Base-by-base conservation (phyloP, 1,284 basidiomycete species). In the Schizophyllum commune region DNA sequence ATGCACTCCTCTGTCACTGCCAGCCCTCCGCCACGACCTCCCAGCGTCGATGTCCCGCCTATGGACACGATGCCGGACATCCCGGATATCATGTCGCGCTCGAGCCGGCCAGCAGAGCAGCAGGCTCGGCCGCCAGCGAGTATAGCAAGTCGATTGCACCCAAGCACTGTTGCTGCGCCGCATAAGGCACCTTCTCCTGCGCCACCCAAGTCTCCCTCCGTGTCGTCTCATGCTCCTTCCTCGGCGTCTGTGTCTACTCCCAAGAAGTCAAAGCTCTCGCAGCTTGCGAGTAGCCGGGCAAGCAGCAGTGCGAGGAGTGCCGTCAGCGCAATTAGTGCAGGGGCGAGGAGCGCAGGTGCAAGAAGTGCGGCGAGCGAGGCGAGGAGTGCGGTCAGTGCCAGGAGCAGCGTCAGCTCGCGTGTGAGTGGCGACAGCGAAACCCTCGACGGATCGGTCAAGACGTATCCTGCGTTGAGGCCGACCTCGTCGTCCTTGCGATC, bases 391-490 rank as follows among this genome's bases (percentile, higher is more conserved):
- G 13, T 13, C 39, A 11, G 77, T 21, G 78, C 77, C 62, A 73
- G 68, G 34, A 66, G 67, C 39, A 76, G 74, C 59, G 72, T 77
- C 68, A 81, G 78, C 65, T 83, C 83, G 32, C 71, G 77, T 32
- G 74, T 79, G 6, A 79, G 76, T n/a, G 75, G 77, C 52, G 79
- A 76, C n/a, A 73, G 77, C 52, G 79, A 76, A 19, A 73, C 80
- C 52, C 76, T 81, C 22, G 74, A 80, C 0, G 81, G 80, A 1
- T 84, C 87, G 20, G 76, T 84, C 13, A 81, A 83, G 65, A 90
- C 88, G 5, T 89, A 85, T 69, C 84, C 88, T 20, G 77, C 69
- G 6, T 74, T 90, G 62, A 83, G 88, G 32, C 89, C 88, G 27
- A 79, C 84, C 20, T 71, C 83, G 1, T 77, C 80, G 58, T 88